Evolutionary conservation across 768 basidiomycete species (phyloP), one percentile per base, ranked within the genome.

Genomic region (Auricularia sp.): DNA sequence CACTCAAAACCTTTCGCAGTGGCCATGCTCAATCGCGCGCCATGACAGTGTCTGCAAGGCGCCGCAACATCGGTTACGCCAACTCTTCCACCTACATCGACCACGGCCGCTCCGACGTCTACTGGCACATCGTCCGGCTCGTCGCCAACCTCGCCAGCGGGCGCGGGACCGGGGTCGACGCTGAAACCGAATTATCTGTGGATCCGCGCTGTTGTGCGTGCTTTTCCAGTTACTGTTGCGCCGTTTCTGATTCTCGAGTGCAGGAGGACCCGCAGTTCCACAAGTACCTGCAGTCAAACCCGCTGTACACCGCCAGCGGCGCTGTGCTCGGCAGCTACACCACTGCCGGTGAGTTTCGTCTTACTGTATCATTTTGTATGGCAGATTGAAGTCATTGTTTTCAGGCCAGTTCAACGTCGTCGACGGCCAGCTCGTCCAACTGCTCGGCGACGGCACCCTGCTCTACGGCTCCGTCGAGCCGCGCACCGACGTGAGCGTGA

Each of bases 231-330:
- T 29, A 29, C 29, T 29, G 29, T 29, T 29, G 29, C 29, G 29
- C 29, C 2, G 29, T 29, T 29, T 29, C 29, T 29, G 29, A 29
- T 29, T 29, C 29, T 29, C 29, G 29, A 29, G 29, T 3, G 29
- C 29, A 84, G 82, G 80, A 78, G 64, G 80, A 77, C 42, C 83
- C 83, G 3, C 82, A 84, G 72, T 84, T 84, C 80, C 84, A 84
- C 72, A 77, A 84, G 67, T 85, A 86, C 71, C 80, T 87, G 39
- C 80, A 79, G 53, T 83, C 84, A 1, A 43, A 65, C 51, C 60
- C 64, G 34, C 51, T 58, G 33, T 73, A 75, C 67, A 79, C 77
- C 18, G 76, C 78, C 5, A 77, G 77, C 0, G 73, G 77, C 42
- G 83, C 83, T 3, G 81, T 85, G 54, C 79, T 85, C 51, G 83